Conservation (phyloP, 768 basidiomycete species). For the Lactarius sanguifluus region DNA sequence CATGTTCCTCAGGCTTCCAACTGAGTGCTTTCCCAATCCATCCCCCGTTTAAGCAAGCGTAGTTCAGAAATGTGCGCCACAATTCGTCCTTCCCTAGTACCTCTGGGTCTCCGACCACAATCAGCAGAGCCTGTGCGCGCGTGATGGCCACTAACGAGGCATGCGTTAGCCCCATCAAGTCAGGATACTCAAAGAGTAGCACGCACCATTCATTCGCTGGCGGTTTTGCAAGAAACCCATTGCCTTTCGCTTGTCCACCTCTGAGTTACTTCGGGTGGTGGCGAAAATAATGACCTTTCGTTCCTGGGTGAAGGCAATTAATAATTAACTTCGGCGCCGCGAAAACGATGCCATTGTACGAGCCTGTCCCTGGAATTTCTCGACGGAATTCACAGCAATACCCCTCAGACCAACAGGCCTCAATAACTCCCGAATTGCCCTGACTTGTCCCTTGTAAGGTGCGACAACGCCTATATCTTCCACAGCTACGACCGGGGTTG, state of each 20-base stretch:
- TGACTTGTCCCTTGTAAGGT: slow-evolving; percentile 42
- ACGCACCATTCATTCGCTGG: slow-evolving; percentile 43
- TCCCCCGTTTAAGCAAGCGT: slow-evolving; percentile 48
- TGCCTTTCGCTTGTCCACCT: slow-evolving; percentile 32
- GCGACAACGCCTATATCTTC: slow-evolving; percentile 42
- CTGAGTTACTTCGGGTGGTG: slow-evolving; percentile 39
- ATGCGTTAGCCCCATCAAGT: neutral
- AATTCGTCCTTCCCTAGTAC: slow-evolving; percentile 58
- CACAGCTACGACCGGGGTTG: slow-evolving; percentile 27
- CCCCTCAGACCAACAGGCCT: slow-evolving; percentile 18
- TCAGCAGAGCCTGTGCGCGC: slow-evolving; percentile 60
- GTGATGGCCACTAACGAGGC: slow-evolving; percentile 56
- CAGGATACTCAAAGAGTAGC: no score
- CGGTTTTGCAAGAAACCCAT: slow-evolving; percentile 41
- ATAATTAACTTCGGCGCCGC: neutral
- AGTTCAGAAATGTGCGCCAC: slow-evolving; percentile 63
- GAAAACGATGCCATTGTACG: neutral
- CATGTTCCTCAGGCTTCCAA: slow-evolving; percentile 39
- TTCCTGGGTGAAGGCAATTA: slow-evolving; percentile 33
- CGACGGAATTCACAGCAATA: slow-evolving; percentile 41
- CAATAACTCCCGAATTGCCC: slow-evolving; percentile 36
- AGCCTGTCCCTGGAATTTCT: slow-evolving; percentile 46
- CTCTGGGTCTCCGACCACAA: slow-evolving; percentile 60
- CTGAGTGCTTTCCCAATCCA: slow-evolving; percentile 47
- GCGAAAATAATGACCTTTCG: slow-evolving; percentile 41